Evolutionary conservation across 768 basidiomycete species (phyloP).

Genomic region (Tricholoma terreum): DNA sequence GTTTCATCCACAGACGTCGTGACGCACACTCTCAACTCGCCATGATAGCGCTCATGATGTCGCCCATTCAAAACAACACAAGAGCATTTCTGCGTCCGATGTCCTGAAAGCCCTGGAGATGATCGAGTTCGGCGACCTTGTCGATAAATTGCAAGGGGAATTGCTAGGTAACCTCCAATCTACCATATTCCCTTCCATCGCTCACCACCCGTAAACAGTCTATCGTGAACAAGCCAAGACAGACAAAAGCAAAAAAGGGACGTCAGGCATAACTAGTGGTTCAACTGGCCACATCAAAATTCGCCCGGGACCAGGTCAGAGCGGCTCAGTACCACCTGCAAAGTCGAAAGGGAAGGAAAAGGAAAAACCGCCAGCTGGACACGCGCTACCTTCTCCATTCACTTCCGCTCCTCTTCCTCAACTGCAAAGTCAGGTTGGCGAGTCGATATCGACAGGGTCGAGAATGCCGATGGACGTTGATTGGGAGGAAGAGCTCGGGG

Average conservation of each 20-base stretch:
- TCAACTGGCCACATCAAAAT: conserved; percentile 22
- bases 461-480: conserved; percentile 32
- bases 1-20: conserved; percentile 15
- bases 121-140: conserved; percentile 72
- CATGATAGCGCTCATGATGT: conserved; percentile 80
- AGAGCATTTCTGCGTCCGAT: conserved; percentile 82
- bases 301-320: conserved; percentile 9
- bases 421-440: conserved; percentile 13
- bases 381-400: conserved; percentile 26
- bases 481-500: conserved; percentile 23
- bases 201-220: conserved; percentile 33
- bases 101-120: conserved; percentile 84
- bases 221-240: conserved; percentile 64
- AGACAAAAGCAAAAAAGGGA: conserved; percentile 50
- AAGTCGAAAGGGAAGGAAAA: conserved; percentile 36
- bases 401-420: conserved; percentile 26
- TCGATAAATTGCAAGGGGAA: conserved; percentile 59
- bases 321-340: conserved; percentile 11
- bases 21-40: conserved; percentile 10
- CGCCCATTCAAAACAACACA: conserved; percentile 81
- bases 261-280: conserved; percentile 20
- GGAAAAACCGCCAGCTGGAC: conserved; percentile 28
- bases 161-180: conserved; percentile 49
- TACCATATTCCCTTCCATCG: neutral
- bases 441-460: conserved; percentile 26